phyloP scores from a whole-genome alignment of 176 grass and related monocot genomes.

The Bromus sterilis region DNA sequence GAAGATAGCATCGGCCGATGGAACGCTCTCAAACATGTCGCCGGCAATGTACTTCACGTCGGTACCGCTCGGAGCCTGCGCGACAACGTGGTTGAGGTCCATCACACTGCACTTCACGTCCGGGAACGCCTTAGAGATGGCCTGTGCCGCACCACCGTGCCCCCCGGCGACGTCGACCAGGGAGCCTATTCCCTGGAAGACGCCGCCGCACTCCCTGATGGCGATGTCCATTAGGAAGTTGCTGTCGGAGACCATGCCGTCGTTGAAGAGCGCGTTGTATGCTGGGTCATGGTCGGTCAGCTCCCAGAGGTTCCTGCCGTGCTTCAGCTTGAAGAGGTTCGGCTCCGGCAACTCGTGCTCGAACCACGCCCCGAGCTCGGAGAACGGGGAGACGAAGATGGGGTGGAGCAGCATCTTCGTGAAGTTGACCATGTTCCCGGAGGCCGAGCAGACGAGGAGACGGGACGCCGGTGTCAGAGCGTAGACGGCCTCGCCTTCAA shows the following conservation, averaged over 20 bases:
- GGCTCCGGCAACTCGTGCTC: background rate
- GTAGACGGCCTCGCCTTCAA: background rate
- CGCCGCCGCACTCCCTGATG: background rate
- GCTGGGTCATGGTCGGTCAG: background rate
- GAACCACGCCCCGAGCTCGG: background rate
- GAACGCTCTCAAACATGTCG: too few relatives aligned
- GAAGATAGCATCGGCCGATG: too few relatives aligned
- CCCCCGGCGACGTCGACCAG: slow-evolving; percentile 60
- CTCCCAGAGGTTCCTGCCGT: slow-evolving; percentile 3
- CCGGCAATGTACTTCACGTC: too few relatives aligned
- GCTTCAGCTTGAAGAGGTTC: background rate
- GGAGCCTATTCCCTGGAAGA: slow-evolving; percentile 26
- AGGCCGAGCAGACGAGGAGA: background rate
- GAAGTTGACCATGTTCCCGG: background rate
- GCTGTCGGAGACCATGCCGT: slow-evolving; percentile 28
- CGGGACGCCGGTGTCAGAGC: background rate
- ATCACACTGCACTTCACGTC: too few relatives aligned
- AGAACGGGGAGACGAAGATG: background rate
- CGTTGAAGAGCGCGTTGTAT: slow-evolving; percentile 8
- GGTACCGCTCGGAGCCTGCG: too few relatives aligned
- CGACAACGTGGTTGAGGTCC: too few relatives aligned
- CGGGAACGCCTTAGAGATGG: too few relatives aligned
- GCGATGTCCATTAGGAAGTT: slow-evolving; percentile 3
- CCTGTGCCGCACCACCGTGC: too few relatives aligned
- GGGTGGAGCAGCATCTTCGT: background rate